Percentiles rank a stretch among this genome's conserved stretches.
Evolutionary conservation across 768 basidiomycete genomes (phyloP).

Genomic region (Asterophora parasitica): DNA sequence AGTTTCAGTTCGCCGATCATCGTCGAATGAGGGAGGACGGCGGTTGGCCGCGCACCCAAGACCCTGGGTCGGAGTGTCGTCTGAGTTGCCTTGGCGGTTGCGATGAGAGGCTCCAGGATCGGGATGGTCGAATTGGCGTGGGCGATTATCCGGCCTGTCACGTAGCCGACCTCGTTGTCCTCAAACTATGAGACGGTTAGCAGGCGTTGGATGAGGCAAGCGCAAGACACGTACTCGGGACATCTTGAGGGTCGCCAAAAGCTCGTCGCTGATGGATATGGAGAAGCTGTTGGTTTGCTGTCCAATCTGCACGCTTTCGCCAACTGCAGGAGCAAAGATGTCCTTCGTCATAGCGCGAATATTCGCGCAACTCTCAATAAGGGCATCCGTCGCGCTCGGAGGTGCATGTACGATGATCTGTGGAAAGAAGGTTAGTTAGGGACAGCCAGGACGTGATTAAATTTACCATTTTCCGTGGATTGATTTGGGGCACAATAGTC

Average conservation of each 20-base stretch:
- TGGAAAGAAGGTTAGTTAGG: conserved; percentile 1
- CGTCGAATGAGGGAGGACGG: conserved; percentile 77
- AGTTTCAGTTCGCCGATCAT: conserved; percentile 98
- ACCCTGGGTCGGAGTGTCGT: conserved; percentile 32
- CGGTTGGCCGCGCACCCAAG: conserved; percentile 63
- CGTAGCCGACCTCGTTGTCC: conserved; percentile 93
- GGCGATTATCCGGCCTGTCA: conserved; percentile 81
- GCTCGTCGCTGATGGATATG: conserved; percentile 86
- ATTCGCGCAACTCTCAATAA: conserved; percentile 77
- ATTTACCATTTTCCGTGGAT: conserved; percentile 89
- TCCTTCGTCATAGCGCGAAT: conserved; percentile 91
- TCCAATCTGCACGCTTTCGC: conserved; percentile 86
- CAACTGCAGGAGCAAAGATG: conserved; percentile 71
- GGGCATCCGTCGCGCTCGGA: conserved; percentile 55
- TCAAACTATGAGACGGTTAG: conserved; percentile 65
- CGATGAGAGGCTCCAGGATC: conserved; percentile 65
- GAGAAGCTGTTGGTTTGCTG: conserved; percentile 96
- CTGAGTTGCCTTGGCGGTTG: conserved; percentile 19
- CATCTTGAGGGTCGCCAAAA: conserved; percentile 75
- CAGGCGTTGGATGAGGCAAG: neutral
- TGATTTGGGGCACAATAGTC: conserved; percentile 93
- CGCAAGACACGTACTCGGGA: conserved; percentile 59
- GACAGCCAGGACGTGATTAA: neutral
- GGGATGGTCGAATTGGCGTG: conserved; percentile 88
- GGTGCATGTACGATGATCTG: conserved; percentile 90